Base-by-base conservation (phyloP, 768 basidiomycete genomes). In the Russula emetica region DNA sequence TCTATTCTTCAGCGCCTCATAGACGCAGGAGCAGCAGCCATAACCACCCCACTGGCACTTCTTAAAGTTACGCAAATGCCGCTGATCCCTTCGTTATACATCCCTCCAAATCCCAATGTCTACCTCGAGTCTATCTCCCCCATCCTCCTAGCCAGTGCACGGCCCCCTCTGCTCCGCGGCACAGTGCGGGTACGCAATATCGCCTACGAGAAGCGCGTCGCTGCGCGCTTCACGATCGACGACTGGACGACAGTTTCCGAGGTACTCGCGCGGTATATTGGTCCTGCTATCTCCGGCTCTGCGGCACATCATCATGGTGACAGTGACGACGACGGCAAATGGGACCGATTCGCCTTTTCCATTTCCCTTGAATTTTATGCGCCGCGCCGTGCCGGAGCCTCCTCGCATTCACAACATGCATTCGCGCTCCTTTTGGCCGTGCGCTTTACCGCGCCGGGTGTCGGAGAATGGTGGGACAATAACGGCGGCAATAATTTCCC, bases 181-280 rank as follows among this genome's bases (percentile, higher is more conserved):
- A 72, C 73, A 26, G 72, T 81, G 18, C 72, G 76, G 38, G 79
- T 81, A 52, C 73, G 75, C 62, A 83, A 83, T 70, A 66, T 82
- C 53, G 71, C 79, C 8, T 83, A 77, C 63, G 74, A 76, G 63
- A 83, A 83, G 71, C 72, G 73, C 71, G 78, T 83, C 50, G 74
- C 74, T 0, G 74, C 79, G 8, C 72, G 81, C 13, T 83, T 81
- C 72, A 82, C 82, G 4, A 70, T 79, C 53, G 82, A 83, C 67
- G 73, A 76, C 71, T 83, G 82, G 82, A 76, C 78, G 69, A 83
- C 82, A 8, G 77, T 78, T 6, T 77, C 74, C 28, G 82, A 83
- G 67, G 78, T 80, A 11, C 50, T 24, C 5, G 61, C 55, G 32
- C 50, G 44, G 2, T 57, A 62, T 55, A 28, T 13, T 1, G 54